These are phyloP conservation scores for Cicer yamashitae DNA, from an alignment of 306 rosid genomes.

Conservation along the genomic window DNA sequence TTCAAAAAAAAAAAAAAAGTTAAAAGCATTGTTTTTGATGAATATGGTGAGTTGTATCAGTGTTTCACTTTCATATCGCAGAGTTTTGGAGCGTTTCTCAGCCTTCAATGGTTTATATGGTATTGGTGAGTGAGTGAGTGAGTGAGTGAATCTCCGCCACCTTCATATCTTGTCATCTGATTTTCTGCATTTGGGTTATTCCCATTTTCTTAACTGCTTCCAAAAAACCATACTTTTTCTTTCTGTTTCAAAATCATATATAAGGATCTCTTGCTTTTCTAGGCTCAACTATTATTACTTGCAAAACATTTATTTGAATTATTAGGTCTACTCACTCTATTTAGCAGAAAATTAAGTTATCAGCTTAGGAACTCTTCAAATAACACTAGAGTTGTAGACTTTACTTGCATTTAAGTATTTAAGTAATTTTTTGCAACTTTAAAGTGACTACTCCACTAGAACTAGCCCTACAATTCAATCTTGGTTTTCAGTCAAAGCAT, in stretches of 20 bases:
- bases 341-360: slow-evolving; percentile 14
- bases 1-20: no score
- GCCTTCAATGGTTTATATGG: slow-evolving; percentile 43
- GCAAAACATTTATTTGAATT: slow-evolving; percentile 29
- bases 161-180: slow-evolving; percentile 9
- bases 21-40: background rate
- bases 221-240: background rate
- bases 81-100: slow-evolving; percentile 14
- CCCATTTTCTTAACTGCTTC: background rate
- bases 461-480: slow-evolving; percentile 1
- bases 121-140: slow-evolving; percentile 40
- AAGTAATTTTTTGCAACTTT: slow-evolving; percentile 5
- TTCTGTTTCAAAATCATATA: background rate
- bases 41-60: background rate
- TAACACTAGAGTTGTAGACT: background rate
- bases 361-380: background rate
- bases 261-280: slow-evolving; percentile 33
- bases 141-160: background rate
- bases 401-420: slow-evolving; percentile 17
- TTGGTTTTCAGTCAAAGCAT: slow-evolving; percentile 28
- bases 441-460: background rate
- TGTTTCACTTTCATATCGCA: background rate
- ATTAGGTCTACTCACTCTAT: slow-evolving; percentile 18
- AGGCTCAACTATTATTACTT: background rate
- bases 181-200: background rate